Base-by-base conservation (phyloP, 371 early-diverging fungal genomes). In the Encephalitozoon cuniculi region DNA sequence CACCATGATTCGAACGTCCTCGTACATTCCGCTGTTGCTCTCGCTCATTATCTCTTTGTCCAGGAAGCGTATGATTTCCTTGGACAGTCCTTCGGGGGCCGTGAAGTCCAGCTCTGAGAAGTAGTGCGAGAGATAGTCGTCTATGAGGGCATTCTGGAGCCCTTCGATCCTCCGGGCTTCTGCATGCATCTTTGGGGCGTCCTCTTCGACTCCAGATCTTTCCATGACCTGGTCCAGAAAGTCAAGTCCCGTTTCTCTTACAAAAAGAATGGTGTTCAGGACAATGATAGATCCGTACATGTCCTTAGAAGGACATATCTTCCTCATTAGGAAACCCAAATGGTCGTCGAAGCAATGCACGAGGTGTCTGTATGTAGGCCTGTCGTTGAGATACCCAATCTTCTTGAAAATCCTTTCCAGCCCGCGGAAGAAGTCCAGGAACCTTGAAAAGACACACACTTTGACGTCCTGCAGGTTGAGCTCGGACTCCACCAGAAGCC, bases 341-440 rank as follows among this genome's bases (percentile, higher is more conserved):
- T 67, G 15, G 7, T 30, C 26, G 46, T 74, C 71, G 49, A 68
- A 54, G 30, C 28, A 12, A 25, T 54, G 40, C 32, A 70, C 21
- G 26, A 79, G 55, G 23, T 43, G n/a, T 30, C 41, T 70, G 9
- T 64, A 39, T 11, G 40, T 49, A 18, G 68, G 30, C 23, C 11
- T 34, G 49, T 80, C 75, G 51, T 82, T 59, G 44, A 79, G 77
- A 68, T 74, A 70, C 8, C 12, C 21, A 32, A 77, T 39, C 37
- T 34, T 68, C 11, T 71, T 54, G 43, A 44, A 68, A 4, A 77
- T 41, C 8, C 49, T 64, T 41, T 69, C 67, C 9, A 79, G 21
- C 21, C 74, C 63, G 64, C 53, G 72, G 41, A 79, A 82, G 67
- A 79, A 78, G 18, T 40, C 44, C 28, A 79, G 12, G 37, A 79